phyloP scores from a whole-genome alignment of 2,329 filamentous ascomycete species.

The Helminthosporium solani region DNA sequence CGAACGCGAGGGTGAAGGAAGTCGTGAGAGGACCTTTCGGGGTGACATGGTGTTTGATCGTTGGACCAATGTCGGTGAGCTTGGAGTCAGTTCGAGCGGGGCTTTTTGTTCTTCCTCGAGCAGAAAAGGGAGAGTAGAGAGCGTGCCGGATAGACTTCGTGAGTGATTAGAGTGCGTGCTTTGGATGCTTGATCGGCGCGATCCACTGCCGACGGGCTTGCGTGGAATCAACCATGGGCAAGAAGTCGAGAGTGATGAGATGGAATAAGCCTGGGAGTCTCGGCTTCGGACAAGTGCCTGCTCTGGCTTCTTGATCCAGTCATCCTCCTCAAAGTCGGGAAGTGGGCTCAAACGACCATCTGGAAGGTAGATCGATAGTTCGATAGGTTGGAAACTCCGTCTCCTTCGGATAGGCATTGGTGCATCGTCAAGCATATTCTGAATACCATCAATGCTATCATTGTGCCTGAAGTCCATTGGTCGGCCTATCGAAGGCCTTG shows the following conservation, averaged over 20 bases:
- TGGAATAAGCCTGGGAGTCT: conserved; percentile 29
- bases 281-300: conserved; percentile 36
- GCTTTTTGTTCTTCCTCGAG: conserved; percentile 24
- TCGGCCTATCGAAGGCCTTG: conserved; percentile 37
- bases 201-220: conserved; percentile 35
- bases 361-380: conserved; percentile 43
- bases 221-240: conserved; percentile 34
- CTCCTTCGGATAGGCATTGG: conserved; percentile 33
- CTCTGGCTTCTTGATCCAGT: conserved; percentile 38
- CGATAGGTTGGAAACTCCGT: conserved; percentile 41
- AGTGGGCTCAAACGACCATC: conserved; percentile 41
- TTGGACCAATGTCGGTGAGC: conserved; percentile 20
- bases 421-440: conserved; percentile 36
- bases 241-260: conserved; percentile 26
- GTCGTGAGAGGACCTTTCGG: conserved; percentile 28
- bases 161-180: conserved; percentile 22
- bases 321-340: conserved; percentile 38
- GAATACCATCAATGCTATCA: conserved; percentile 29
- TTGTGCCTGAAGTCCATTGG: conserved; percentile 42
- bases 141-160: conserved; percentile 14
- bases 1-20: conserved; percentile 37
- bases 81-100: conserved; percentile 19
- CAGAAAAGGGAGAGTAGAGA: conserved; percentile 27
- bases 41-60: conserved; percentile 33
- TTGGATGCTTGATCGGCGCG: conserved; percentile 31